phyloP scores from a whole-genome alignment of 1,284 basidiomycete species.

The Exobasidium cylindrosporum region DNA sequence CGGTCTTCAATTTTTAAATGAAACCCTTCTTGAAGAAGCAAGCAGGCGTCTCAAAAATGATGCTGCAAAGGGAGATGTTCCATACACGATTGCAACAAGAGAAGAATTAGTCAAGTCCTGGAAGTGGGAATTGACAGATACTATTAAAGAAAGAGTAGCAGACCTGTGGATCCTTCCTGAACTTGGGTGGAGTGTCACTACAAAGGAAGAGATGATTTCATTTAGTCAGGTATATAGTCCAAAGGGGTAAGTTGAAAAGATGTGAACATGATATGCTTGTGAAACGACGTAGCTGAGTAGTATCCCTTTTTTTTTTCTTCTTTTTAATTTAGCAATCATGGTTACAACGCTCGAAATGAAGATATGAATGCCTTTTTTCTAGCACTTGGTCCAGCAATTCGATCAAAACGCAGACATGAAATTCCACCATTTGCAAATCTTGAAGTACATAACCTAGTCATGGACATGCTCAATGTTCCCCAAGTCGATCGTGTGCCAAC shows the following conservation, averaged over 20 bases:
- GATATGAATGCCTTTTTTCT: conserved; percentile 86
- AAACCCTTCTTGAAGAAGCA: not conserved
- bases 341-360: conserved; percentile 72
- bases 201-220: conserved; percentile 45
- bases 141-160: conserved; percentile 10
- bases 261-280: not conserved
- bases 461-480: conserved; percentile 69
- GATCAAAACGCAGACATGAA: conserved; percentile 58
- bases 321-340: conserved; percentile 67
- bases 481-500: conserved; percentile 61
- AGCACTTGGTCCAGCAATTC: conserved; percentile 78
- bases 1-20: conserved; percentile 21
- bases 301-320: not conserved
- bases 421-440: conserved; percentile 68
- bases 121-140: conserved; percentile 13
- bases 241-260: conserved; percentile 65
- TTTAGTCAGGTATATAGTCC: conserved; percentile 63
- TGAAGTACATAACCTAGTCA: conserved; percentile 76
- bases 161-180: conserved; percentile 18
- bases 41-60: not conserved
- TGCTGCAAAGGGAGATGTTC: not conserved
- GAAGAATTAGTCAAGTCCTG: conserved; percentile 18
- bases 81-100: conserved; percentile 11
- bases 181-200: conserved; percentile 19
- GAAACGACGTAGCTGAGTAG: not conserved